A percentile compares a stretch with the other conserved stretches of the same genome.
phyloP scores from a whole-genome alignment of 345 rosid species.

The Acer yangbiense region DNA sequence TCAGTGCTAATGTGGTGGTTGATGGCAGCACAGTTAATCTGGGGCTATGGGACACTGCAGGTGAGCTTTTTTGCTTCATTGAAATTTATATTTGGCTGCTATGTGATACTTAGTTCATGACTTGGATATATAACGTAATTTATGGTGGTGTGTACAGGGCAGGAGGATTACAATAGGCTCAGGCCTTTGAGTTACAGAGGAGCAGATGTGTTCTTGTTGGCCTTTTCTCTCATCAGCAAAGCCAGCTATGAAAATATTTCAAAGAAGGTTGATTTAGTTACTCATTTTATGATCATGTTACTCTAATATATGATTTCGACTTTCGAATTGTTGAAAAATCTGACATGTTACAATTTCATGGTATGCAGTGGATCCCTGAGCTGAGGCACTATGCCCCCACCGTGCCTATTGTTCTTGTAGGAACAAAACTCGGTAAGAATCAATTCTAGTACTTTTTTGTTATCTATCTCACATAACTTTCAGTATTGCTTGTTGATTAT shows the following conservation, averaged over 20 bases:
- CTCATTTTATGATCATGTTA: background rate
- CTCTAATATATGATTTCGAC: background rate
- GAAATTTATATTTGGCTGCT: background rate
- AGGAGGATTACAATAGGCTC: slow-evolving; percentile 62
- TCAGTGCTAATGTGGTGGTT: slow-evolving; percentile 58
- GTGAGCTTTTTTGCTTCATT: slow-evolving; percentile 21
- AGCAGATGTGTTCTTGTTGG: slow-evolving; percentile 57
- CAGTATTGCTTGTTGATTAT: background rate
- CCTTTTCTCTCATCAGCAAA: slow-evolving; percentile 51
- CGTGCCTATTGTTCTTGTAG: slow-evolving; percentile 54
- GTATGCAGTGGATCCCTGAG: slow-evolving; percentile 51
- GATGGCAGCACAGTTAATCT: slow-evolving; percentile 60
- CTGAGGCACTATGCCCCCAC: slow-evolving; percentile 61
- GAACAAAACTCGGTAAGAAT: slow-evolving; percentile 52
- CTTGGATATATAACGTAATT: background rate
- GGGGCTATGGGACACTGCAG: slow-evolving; percentile 64
- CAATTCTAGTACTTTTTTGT: background rate
- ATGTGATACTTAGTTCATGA: background rate
- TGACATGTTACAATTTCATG: background rate
- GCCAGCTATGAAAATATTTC: slow-evolving; percentile 58
- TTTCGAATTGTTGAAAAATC: background rate
- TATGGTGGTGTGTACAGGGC: slow-evolving; percentile 34
- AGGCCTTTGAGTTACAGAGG: slow-evolving; percentile 65
- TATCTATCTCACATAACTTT: background rate
- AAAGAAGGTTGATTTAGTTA: slow-evolving; percentile 37